Percentiles rank a stretch among this genome's conserved stretches.
phyloP scores from a whole-genome alignment of 768 basidiomycete species.

The Podaxis pistillaris region DNA sequence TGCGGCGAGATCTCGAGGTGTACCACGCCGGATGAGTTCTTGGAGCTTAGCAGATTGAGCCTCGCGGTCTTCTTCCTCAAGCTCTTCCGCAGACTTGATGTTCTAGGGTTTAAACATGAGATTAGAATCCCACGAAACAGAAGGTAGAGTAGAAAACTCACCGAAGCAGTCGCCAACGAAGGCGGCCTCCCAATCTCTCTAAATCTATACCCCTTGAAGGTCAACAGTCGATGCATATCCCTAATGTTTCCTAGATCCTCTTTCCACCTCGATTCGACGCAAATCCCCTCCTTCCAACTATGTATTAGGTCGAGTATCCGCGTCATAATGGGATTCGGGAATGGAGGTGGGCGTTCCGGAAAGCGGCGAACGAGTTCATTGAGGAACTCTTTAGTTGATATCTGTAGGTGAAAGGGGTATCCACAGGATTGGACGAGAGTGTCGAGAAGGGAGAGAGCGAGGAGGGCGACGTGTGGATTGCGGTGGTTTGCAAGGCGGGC shows the following conservation, averaged over 20 bases:
- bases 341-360: conserved; percentile 94
- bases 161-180: conserved; percentile 39
- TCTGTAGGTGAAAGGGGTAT: conserved; percentile 96
- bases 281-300: conserved; percentile 93
- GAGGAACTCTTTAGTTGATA: conserved; percentile 95
- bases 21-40: conserved; percentile 93
- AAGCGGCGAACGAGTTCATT: conserved; percentile 98
- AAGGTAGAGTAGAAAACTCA: conserved; percentile 23
- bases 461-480: conserved; percentile 87
- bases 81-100: conserved; percentile 92
- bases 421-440: conserved; percentile 94
- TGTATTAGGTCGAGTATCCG: conserved; percentile 92
- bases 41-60: conserved; percentile 98
- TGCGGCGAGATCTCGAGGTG: conserved; percentile 90
- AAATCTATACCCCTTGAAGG: conserved; percentile 90
- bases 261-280: conserved; percentile 84
- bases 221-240: conserved; percentile 94
- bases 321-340: conserved; percentile 93
- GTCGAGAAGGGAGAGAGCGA: conserved; percentile 83
- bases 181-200: conserved; percentile 44
- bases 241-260: conserved; percentile 96
- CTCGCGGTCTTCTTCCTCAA: conserved; percentile 92
- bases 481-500: conserved; percentile 88
- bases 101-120: conserved; percentile 44
- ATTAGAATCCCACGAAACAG: background rate